Evolutionary conservation across 805 yeast species (phyloP), one percentile per base, ranked within the genome.

Genomic region (Cyberlindnera saturnus): DNA sequence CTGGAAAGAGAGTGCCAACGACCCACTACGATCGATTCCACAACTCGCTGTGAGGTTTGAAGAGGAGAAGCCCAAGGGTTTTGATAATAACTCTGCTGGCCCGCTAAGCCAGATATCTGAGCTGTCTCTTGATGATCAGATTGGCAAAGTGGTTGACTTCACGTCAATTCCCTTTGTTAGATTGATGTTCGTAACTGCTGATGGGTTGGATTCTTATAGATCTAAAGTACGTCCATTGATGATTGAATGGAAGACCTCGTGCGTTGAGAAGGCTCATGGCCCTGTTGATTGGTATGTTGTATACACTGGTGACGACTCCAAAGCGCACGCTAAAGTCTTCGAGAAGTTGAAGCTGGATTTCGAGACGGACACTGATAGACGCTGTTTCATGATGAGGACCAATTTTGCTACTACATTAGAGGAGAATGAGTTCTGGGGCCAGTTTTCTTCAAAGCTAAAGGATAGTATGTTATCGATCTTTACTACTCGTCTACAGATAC

Each of bases 161-260:
- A 29, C 45, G 4, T 36, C 45, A 9, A 48, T 71, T 5, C 79
- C 85, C 1, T 79, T 82, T 51, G 66, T 86, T 37, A 73, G 82
- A 49, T 56, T 89, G 17, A 80, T 91, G 68, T 75, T 90, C 43
- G 71, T 91, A 7, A 74, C 74, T 43, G 76, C 82, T 46, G 79
- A 77, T 5, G 77, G 75, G 36, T 60, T 83, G 16, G 98, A 91
- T 14, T 77, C 77, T 1, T 91, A 91, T 61, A 70, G 95, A 46
- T 62, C 83, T 0, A 86, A 82, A 54, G 88, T 85, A 1, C 74
- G 99, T 33, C 96, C 95, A 1, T 66, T 88, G 50, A 77, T 90
- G 18, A 74, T 72, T 38, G 93, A 84, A 51, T 93, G 99, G 98
- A 66, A 86, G 20, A 68, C 73, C 36, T 55, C 68, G 34, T 50